These are phyloP conservation scores for Solanum chiquidenum DNA, from an alignment of 257 asterid genomes.

Conservation along the genomic window DNA sequence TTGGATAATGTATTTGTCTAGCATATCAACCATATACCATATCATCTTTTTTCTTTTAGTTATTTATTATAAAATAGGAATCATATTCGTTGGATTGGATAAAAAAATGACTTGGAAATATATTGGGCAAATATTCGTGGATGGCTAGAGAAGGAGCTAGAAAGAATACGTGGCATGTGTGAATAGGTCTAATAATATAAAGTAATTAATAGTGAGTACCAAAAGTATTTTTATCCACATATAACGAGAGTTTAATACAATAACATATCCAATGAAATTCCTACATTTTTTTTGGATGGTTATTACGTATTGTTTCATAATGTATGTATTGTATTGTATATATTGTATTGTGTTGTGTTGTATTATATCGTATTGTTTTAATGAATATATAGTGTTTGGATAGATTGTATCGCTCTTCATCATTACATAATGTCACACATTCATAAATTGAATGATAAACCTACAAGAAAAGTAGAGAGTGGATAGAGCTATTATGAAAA, in stretches of 20 bases:
- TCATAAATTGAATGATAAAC: background rate
- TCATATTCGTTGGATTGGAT: background rate
- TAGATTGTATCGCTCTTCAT: no score
- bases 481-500: background rate
- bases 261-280: background rate
- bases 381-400: no score
- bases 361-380: no score
- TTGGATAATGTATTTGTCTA: background rate
- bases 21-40: background rate
- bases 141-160: background rate
- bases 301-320: background rate
- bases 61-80: background rate
- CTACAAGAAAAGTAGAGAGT: no score
- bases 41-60: background rate
- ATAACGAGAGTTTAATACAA: no score
- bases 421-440: background rate
- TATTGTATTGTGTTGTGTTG: no score
- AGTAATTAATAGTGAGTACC: background rate
- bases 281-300: background rate
- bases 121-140: background rate
- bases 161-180: background rate
- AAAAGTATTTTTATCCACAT: no score
- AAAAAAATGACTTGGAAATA: background rate
- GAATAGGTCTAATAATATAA: background rate
- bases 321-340: no score